Evolutionary conservation across 1,139 yeast genomes (phyloP), one percentile per base, ranked within the genome.

Genomic region (Candida albicans): DNA sequence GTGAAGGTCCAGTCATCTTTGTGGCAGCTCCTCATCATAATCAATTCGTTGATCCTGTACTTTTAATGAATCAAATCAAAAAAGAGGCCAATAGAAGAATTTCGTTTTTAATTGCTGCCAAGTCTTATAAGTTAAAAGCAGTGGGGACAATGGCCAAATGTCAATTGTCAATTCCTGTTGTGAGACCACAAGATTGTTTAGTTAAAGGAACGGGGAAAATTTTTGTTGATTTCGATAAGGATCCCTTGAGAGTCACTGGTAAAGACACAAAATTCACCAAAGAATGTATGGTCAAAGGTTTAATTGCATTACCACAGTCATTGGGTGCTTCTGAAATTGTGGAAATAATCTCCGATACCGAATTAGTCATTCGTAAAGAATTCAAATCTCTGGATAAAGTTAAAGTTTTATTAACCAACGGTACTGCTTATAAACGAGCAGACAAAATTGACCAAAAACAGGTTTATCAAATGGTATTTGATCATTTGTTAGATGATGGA

Each of bases 1-100:
- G 79, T 34, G 62, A 75, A 9, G 97, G 96, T 0, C 95, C 98
- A 0, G 82, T 90, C 18, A 90, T 93, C 45, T 88, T 93, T 59
- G 98, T 93, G 36, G 98, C 95, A 1, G 99, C 97, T 8, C 98
- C 98, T 8, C 99, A 91, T 68, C 96, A 96, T 30, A 93, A 91
- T 64, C 99, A 91, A 63, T 93, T 93, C 56, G 95, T 91, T 32
- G 99, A 93, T 59, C 96, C 97, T 0, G 75, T 89, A 45, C 76
- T 90, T 42, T 72, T 93, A 44, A 82, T 88, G 88, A 84, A 86
- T 42, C 95, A 87, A 59, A 90, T 89, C 29, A 81, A 82, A 52
- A 73, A 75, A 43, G 88, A 84, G 51, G 81, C 87, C 4, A 76
- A 81, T 26, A 73, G 96, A 50, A 71, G 97, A 43, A 79, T 91